A percentile compares a stretch with the other conserved stretches of the same genome.
Evolutionary conservation across 108 stramenopile genomes (phyloP).

Genomic region (Nannochloropsis oceanica): DNA sequence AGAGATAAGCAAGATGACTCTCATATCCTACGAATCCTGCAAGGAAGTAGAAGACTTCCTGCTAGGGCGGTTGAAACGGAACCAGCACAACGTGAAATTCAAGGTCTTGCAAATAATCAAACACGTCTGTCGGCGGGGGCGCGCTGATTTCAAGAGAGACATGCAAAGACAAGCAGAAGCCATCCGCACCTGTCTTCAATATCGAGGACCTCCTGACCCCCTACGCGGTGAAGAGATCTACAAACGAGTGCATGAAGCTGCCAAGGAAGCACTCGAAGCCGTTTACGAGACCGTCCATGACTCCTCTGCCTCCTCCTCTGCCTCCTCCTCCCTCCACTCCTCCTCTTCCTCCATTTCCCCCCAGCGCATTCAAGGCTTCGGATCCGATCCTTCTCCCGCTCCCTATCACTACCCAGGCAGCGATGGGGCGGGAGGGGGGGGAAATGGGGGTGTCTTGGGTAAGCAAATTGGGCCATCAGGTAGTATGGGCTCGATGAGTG

Average conservation of each 20-base stretch:
- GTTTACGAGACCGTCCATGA: conserved; percentile 43
- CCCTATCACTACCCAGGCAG: neutral
- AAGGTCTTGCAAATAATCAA: conserved; percentile 81
- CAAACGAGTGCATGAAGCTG: conserved; percentile 65
- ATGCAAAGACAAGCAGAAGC: conserved; percentile 42
- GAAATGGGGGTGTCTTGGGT: neutral
- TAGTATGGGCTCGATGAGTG: neutral
- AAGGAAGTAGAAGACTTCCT: conserved; percentile 59
- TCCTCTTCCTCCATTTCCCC: neutral
- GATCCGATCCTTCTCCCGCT: neutral
- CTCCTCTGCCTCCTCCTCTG: neutral
- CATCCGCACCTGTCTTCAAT: conserved; percentile 73
- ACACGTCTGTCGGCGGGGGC: conserved; percentile 63
- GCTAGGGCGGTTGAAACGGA: conserved; percentile 50
- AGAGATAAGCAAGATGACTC: conserved; percentile 80
- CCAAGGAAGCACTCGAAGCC: conserved; percentile 85
- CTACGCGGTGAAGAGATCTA: conserved; percentile 82
- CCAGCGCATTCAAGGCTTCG: neutral
- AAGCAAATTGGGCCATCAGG: too few species aligned
- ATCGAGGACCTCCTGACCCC: conserved; percentile 75
- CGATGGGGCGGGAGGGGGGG: neutral
- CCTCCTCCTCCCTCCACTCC: neutral
- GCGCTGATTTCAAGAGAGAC: conserved; percentile 31
- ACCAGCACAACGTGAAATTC: conserved; percentile 72
- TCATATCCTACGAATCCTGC: conserved; percentile 53